Evolutionary conservation across 2,329 filamentous ascomycete species (phyloP).

Genomic region (Aspergillus pseudoterreus): DNA sequence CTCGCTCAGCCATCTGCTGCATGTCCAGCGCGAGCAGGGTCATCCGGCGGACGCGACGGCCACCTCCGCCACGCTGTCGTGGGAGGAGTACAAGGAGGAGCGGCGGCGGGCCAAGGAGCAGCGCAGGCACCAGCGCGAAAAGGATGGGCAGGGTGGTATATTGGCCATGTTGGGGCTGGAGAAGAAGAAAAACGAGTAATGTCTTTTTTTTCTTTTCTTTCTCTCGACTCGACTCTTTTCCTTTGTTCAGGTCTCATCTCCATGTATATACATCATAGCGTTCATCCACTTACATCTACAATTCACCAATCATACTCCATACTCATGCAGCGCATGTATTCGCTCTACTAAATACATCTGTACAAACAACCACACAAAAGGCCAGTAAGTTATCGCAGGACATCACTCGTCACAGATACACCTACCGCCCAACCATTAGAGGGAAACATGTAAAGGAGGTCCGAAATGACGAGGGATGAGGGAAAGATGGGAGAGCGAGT

Average conservation of each 20-base stretch:
- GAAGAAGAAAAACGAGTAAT: conserved; percentile 14
- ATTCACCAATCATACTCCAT: too few species aligned
- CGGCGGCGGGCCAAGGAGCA: conserved; percentile 25
- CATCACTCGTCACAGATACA: conserved; percentile 21
- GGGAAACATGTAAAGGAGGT: conserved; percentile 9
- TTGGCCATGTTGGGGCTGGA: conserved; percentile 11
- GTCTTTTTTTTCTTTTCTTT: neutral
- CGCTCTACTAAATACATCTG: conserved; percentile 15
- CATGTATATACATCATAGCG: conserved; percentile 4
- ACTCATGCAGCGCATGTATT: too few species aligned
- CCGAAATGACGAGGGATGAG: conserved; percentile 12
- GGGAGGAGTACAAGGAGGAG: conserved; percentile 34
- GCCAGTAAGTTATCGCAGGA: conserved; percentile 12
- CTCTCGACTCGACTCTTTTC: neutral
- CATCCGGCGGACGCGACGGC: conserved; percentile 3
- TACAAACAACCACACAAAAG: conserved; percentile 14
- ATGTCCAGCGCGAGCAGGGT: conserved; percentile 17
- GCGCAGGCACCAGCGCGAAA: conserved; percentile 20
- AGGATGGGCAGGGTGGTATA: conserved; percentile 13
- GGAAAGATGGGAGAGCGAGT: neutral
- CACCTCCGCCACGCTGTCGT: conserved; percentile 22
- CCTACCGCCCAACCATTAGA: conserved; percentile 20
- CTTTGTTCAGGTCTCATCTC: neutral
- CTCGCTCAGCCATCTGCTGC: conserved; percentile 20
- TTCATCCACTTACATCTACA: neutral